Evolutionary conservation across 2,329 filamentous ascomycete genomes (phyloP).

Genomic region (Fusarium brachygibbosum): DNA sequence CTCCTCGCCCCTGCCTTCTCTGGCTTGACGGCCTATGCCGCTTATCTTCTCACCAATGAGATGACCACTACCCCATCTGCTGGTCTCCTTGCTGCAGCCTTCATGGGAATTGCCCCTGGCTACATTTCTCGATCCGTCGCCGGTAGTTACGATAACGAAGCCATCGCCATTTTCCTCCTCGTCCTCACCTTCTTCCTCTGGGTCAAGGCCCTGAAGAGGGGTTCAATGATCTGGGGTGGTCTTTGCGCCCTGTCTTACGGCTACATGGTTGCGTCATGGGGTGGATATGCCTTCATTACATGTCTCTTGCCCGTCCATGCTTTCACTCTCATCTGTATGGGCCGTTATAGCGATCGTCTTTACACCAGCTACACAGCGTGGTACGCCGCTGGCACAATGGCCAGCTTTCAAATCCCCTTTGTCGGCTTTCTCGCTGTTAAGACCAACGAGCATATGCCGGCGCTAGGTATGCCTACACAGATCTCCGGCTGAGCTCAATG

Average conservation of each 20-base stretch:
- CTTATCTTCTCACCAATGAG: conserved; percentile 96
- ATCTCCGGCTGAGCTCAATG: no score
- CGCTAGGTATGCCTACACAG: conserved; percentile 73
- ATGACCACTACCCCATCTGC: conserved; percentile 97
- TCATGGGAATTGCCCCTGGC: conserved; percentile 97
- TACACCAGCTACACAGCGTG: conserved; percentile 98
- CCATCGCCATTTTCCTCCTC: conserved; percentile 97
- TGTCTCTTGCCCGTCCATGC: conserved; percentile 95
- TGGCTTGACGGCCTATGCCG: conserved; percentile 90
- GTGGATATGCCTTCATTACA: conserved; percentile 99
- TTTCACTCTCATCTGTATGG: conserved; percentile 96
- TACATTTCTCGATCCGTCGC: conserved; percentile 99
- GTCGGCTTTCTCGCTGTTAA: conserved; percentile 97
- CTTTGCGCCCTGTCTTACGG: conserved; percentile 96
- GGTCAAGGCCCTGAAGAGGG: conserved; percentile 98
- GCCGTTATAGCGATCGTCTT: conserved; percentile 90
- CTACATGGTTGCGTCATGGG: conserved; percentile 99
- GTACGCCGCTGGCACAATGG: conserved; percentile 95
- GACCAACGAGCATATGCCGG: conserved; percentile 98
- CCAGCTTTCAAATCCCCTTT: conserved; percentile 99
- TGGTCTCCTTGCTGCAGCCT: conserved; percentile 90
- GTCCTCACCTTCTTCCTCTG: conserved; percentile 99
- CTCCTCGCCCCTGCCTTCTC: conserved; percentile 95
- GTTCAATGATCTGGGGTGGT: conserved; percentile 96
- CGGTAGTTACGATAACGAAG: conserved; percentile 99